Evolutionary conservation across 129 eudicot genomes (phyloP).

Genomic region (Flaveria sonorensis): DNA sequence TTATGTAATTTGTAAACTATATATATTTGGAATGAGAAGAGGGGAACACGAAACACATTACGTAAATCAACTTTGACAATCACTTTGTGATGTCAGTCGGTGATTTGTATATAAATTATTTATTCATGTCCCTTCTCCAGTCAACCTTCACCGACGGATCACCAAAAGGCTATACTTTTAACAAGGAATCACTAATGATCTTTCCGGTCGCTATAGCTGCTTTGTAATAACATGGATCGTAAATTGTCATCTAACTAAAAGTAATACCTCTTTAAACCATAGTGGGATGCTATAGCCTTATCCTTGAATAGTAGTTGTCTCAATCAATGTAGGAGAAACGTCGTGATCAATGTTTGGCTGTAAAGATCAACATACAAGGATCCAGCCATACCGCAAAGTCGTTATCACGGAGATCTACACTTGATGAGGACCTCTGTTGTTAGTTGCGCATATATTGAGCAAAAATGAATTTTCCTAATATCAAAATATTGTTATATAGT

Average conservation of each 20-base stretch:
- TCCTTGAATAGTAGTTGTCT: neutral
- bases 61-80: no score
- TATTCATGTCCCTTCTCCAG: no score
- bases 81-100: no score
- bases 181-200: no score
- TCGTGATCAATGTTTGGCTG: conserved; percentile 2
- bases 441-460: neutral
- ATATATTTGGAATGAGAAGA: no score
- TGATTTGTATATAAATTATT: no score
- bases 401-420: neutral
- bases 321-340: neutral
- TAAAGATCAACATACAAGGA: neutral
- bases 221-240: neutral
- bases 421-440: neutral
- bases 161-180: no score
- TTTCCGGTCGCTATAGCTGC: no score
- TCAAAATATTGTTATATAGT: neutral
- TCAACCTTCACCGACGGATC: no score
- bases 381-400: neutral
- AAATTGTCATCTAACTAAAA: neutral
- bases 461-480: neutral
- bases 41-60: no score
- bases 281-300: neutral
- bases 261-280: neutral
- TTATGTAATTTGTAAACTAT: no score